Evolutionary conservation across 2,329 filamentous ascomycete genomes (phyloP), one percentile per base, ranked within the genome.

Genomic region (Massarina eburnea): DNA sequence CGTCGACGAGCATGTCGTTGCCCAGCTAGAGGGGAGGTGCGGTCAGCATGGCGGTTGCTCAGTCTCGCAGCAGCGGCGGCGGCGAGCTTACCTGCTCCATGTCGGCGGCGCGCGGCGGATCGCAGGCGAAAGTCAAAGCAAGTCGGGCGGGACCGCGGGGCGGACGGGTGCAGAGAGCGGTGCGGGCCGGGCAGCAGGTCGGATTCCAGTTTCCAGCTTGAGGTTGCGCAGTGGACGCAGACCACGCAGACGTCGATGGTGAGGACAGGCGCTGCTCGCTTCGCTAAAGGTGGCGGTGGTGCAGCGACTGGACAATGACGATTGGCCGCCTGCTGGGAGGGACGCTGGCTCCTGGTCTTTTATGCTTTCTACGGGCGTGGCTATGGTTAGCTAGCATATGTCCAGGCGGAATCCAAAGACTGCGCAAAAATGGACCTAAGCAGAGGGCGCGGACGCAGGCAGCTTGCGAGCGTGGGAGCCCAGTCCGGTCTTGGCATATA

Each of bases 1-100:
- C 73, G 59, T 84, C 81, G 58, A 84, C 76, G 67, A 84, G 74
- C 79, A 84, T 83, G 59, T 84, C 81, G 71, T 76, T 80, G 57
- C 79, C 79, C 62, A 81, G 73, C 80, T 83, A 66, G 39, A 43
- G 19, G 14, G 17, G 30, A n/a, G n/a, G 18, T 26, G 10, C 12
- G 20, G 50, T 53, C 38, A 51, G 48, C 32, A 36, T 22, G 22
- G 40, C 49, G 43, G 35, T 34, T 41, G 39, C 27, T 14, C 12
- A 7, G 9, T 30, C 27, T 30, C n/a, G 12, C 27, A 30, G n/a
- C n/a, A 38, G 27, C 24, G 27, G 43, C 19, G 43, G 33, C 33
- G 45, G 32, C 46, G 43, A 51, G 56, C 67, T 64, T 70, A 71
- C 68, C 60, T 70, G 68, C 41, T 71, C 67, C 68, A 71, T 71